Conservation (phyloP, 495 filamentous ascomycete genomes). For the Hypomontagnella monticulosa region DNA sequence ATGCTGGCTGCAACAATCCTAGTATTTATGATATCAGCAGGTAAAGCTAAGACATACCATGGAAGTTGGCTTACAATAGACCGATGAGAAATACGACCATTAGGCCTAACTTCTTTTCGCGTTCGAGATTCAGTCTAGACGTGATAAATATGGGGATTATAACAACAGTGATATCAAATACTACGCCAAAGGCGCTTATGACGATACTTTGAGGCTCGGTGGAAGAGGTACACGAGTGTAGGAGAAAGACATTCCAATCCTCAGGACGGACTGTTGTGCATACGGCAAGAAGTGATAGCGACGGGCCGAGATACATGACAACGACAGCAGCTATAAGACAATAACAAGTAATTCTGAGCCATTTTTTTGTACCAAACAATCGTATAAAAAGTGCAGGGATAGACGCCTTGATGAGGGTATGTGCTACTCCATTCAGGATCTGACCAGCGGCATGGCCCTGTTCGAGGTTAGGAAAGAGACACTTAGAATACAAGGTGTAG, state of each 20-base stretch:
- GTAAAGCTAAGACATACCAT: background rate
- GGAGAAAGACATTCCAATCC: background rate
- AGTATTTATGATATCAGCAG: background rate
- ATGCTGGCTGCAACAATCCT: constrained; percentile 4
- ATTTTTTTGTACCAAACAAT: background rate
- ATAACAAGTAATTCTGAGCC: background rate
- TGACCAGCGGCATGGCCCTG: background rate
- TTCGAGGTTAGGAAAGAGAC: background rate
- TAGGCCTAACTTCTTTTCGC: background rate
- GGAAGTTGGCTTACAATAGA: background rate
- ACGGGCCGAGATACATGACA: background rate
- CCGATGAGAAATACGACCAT: constrained; percentile 1
- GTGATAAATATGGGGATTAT: background rate
- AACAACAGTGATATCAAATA: constrained; percentile 3
- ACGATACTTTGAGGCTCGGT: background rate
- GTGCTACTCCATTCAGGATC: background rate
- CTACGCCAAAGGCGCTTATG: background rate
- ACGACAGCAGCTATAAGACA: background rate
- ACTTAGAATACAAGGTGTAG: background rate
- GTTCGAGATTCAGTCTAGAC: background rate
- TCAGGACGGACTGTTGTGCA: background rate
- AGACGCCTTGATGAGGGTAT: background rate
- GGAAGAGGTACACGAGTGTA: background rate
- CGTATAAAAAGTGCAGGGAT: constrained; percentile 1
- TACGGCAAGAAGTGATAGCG: background rate